Conservation (phyloP, 2,329 filamentous ascomycete genomes). For the Trichoderma pleuroti region DNA sequence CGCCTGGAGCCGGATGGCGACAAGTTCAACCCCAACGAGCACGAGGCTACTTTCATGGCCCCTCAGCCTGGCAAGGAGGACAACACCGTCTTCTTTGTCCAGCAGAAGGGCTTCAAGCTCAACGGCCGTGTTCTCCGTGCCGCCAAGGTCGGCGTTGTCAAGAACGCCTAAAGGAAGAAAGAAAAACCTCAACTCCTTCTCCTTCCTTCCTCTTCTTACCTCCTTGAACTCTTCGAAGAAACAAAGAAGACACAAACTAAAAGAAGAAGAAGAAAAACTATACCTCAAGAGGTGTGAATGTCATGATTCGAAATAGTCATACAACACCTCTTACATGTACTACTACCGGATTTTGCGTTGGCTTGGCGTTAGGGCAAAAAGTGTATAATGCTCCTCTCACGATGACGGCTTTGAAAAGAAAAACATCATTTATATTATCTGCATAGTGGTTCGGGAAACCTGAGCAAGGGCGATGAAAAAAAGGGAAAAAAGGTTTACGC, state of each 20-base stretch:
- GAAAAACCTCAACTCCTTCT: neutral
- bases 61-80: conserved; percentile 85
- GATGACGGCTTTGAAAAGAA: conserved; percentile 30
- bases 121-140: conserved; percentile 87
- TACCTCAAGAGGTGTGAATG: neutral
- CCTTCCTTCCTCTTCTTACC: neutral
- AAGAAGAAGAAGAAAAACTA: conserved; percentile 15
- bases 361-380: conserved; percentile 35
- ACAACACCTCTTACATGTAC: conserved; percentile 32
- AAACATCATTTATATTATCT: conserved; percentile 12
- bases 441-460: conserved; percentile 27
- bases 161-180: conserved; percentile 57
- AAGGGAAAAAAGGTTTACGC: neutral
- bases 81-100: conserved; percentile 83
- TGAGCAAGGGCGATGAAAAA: neutral
- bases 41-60: conserved; percentile 95
- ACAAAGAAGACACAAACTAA: neutral
- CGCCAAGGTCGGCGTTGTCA: conserved; percentile 94
- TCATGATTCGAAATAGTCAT: neutral
- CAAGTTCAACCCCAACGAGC: conserved; percentile 93
- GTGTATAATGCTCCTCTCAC: conserved; percentile 48
- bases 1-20: conserved; percentile 78
- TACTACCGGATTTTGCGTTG: conserved; percentile 29
- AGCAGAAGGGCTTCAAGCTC: conserved; percentile 93
- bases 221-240: neutral